Conservation (phyloP, 805 yeast species). For the Lachancea thermotolerans region DNA sequence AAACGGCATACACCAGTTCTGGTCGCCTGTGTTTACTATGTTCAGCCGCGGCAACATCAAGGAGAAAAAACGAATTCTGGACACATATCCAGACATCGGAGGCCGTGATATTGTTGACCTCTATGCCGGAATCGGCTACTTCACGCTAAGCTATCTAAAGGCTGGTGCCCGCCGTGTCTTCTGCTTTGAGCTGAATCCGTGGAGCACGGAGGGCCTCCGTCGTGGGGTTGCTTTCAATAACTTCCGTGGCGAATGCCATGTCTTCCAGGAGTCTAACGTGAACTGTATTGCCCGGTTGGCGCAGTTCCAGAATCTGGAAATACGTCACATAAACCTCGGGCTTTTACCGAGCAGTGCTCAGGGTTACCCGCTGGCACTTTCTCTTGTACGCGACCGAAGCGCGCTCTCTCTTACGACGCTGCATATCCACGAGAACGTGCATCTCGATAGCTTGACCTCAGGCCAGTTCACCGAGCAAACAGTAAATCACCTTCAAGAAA, state of each 20-base stretch:
- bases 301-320: slow-evolving; percentile 14
- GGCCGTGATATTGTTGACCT: slow-evolving; percentile 53
- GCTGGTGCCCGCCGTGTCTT: slow-evolving; percentile 46
- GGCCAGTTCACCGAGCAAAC: neutral
- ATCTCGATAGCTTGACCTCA: slow-evolving; percentile 10
- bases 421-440: slow-evolving; percentile 75
- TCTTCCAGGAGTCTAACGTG: slow-evolving; percentile 62
- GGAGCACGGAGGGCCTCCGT: slow-evolving; percentile 69
- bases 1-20: slow-evolving; percentile 67
- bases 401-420: slow-evolving; percentile 25
- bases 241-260: slow-evolving; percentile 30
- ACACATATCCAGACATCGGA: slow-evolving; percentile 32
- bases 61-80: slow-evolving; percentile 64
- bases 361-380: slow-evolving; percentile 49
- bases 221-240: slow-evolving; percentile 46
- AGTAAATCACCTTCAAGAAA: slow-evolving; percentile 1
- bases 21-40: slow-evolving; percentile 87
- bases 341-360: slow-evolving; percentile 63
- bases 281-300: slow-evolving; percentile 38
- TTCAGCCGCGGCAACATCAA: slow-evolving; percentile 81
- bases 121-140: slow-evolving; percentile 84
- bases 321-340: slow-evolving; percentile 66
- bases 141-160: slow-evolving; percentile 59
- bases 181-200: slow-evolving; percentile 81
- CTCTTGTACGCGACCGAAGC: slow-evolving; percentile 6